Conservation (phyloP, 345 rosid species). For the Rhodamnia rubescens region DNA sequence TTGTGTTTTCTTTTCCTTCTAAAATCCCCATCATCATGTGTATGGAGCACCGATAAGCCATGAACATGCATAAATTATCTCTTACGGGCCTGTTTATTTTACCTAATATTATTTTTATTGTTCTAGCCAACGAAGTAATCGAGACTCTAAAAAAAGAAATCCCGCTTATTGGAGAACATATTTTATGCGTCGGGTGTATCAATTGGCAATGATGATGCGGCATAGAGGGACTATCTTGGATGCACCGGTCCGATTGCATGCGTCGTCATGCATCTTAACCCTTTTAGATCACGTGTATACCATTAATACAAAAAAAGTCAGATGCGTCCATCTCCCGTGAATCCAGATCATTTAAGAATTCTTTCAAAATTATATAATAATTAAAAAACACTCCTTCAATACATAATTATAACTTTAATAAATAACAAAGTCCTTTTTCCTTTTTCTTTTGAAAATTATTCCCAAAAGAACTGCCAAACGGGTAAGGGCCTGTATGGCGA, state of each 20-base stretch:
- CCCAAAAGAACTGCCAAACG: neutral
- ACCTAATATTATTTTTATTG: neutral
- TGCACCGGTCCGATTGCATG: neutral
- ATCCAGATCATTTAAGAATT: neutral
- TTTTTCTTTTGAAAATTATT: neutral
- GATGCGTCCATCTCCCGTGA: neutral
- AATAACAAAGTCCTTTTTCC: neutral
- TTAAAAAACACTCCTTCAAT: neutral
- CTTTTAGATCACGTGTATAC: neutral
- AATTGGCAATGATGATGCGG: too few relatives aligned
- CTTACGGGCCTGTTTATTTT: neutral
- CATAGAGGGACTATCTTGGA: neutral
- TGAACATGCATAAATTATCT: neutral
- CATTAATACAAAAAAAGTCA: neutral
- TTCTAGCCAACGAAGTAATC: neutral
- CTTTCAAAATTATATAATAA: neutral
- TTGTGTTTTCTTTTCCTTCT: neutral
- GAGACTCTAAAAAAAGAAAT: neutral
- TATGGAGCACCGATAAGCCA: neutral
- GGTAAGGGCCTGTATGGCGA: too few relatives aligned
- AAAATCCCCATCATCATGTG: neutral
- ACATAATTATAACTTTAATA: neutral
- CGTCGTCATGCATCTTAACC: neutral
- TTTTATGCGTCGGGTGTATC: too few relatives aligned
- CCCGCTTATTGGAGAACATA: neutral